Base-by-base conservation (phyloP, 108 stramenopile species). In the Parietichytrium sp. region DNA sequence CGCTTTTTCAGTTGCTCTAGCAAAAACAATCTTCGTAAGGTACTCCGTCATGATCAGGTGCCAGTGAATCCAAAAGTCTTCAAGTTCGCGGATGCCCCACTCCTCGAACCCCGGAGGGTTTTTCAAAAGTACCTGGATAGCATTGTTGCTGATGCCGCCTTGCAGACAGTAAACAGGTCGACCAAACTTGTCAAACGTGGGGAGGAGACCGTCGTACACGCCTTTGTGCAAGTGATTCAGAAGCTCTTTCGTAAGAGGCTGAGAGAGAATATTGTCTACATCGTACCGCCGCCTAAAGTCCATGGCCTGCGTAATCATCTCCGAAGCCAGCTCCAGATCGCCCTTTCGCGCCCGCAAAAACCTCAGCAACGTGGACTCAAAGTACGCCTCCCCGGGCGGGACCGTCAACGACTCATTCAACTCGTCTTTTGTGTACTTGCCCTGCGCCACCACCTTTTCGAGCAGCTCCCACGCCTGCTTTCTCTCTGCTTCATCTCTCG, bases 41-140 rank as follows among this genome's bases (percentile, higher is more conserved):
- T 72, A 72, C 61, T 72, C 61, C 20, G n/a, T 16, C 61, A 72
- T 72, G 61, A 72, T 72, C 38, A 72, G 61, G 20, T 72, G 61
- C 61, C 61, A 72, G 42, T 72, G 61, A 1, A 72, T n/a, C 10
- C 36, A 72, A 42, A 42, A 33, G 42, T 72, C 61, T 27, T 72
- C 61, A 23, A 72, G 42, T n/a, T 10, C 20, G 0, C 10, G 6
- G 33, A 72, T 33, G 42, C 6, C 20, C 61, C 61, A 72, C 33
- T 72, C 61, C 38, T 36, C 61, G 3, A 45, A 72, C 38, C 61
- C 61, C 33, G 18, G 23, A 10, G 61, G 61, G 20, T 72, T 72
- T 1, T 72, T 42, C 29, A 72, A 42, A 6, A 72, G 33, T 8
- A 23, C 20, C 38, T 72, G 61, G 38, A 72, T 33, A 7, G 61